Conservation (phyloP, 148 eudicot genomes). For the Diospyros lotus region DNA sequence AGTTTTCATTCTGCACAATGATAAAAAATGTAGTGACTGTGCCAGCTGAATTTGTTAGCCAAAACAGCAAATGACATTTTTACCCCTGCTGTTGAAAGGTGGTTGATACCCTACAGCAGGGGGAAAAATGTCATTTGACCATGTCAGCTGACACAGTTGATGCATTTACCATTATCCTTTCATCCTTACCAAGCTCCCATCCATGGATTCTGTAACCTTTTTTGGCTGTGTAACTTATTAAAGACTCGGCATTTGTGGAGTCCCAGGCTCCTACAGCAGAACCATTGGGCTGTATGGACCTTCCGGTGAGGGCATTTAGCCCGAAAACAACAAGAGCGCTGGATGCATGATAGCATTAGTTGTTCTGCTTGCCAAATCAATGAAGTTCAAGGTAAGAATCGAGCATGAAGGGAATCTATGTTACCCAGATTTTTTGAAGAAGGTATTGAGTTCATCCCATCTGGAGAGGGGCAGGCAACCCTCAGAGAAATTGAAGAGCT, state of each 20-base stretch:
- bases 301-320: slow-evolving; percentile 76
- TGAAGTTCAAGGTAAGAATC: neutral
- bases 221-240: slow-evolving; percentile 59
- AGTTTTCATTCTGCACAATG: too few relatives aligned
- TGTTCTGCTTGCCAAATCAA: neutral
- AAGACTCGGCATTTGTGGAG: slow-evolving; percentile 62
- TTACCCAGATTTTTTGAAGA: slow-evolving; percentile 68
- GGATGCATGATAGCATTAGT: neutral
- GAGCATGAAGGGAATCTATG: neutral
- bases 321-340: slow-evolving; percentile 72
- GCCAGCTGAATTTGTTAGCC: too few relatives aligned
- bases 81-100: too few relatives aligned
- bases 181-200: slow-evolving; percentile 75
- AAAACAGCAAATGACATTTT: too few relatives aligned
- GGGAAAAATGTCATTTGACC: too few relatives aligned
- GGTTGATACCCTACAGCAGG: too few relatives aligned
- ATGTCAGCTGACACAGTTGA: too few relatives aligned
- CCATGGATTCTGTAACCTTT: slow-evolving; percentile 60
- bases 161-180: too few relatives aligned
- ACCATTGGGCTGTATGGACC: slow-evolving; percentile 31
- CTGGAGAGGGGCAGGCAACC: slow-evolving; percentile 71
- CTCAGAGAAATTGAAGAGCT: slow-evolving; percentile 57
- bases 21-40: too few relatives aligned
- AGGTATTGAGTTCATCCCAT: slow-evolving; percentile 77
- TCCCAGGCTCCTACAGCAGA: slow-evolving; percentile 74